A percentile compares a stretch with the other conserved stretches of the same genome.
Conservation (phyloP, 352 stramenopile genomes). For the Pythium aquatile region DNA sequence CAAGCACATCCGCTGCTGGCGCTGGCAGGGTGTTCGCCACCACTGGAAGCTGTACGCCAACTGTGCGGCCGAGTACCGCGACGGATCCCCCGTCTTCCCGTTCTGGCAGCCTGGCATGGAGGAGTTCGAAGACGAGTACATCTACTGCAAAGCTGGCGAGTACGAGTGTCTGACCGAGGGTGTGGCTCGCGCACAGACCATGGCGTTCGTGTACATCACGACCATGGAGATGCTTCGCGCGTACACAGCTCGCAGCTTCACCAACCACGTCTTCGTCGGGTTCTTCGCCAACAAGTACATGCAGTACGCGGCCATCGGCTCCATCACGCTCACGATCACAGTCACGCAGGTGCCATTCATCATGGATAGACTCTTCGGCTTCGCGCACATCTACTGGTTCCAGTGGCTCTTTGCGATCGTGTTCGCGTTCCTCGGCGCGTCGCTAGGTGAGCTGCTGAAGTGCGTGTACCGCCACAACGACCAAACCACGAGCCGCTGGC, state of each 20-base stretch:
- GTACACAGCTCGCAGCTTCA: slow-evolving; percentile 49
- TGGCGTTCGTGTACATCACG: slow-evolving; percentile 49
- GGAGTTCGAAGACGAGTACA: slow-evolving; percentile 21
- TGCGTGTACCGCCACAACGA: slow-evolving; percentile 40
- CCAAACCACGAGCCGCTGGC: slow-evolving; percentile 30
- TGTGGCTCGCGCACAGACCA: slow-evolving; percentile 41
- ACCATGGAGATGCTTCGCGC: slow-evolving; percentile 49
- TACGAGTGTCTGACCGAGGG: slow-evolving; percentile 44
- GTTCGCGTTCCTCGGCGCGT: slow-evolving; percentile 31
- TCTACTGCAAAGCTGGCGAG: slow-evolving; percentile 28
- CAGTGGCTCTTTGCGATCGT: slow-evolving; percentile 42
- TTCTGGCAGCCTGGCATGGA: slow-evolving; percentile 3
- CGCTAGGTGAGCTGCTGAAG: slow-evolving; percentile 41
- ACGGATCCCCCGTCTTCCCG: slow-evolving; percentile 28
- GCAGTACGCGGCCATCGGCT: slow-evolving; percentile 39
- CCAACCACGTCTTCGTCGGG: slow-evolving; percentile 37
- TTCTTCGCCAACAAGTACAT: slow-evolving; percentile 46
- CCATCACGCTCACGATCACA: slow-evolving; percentile 36
- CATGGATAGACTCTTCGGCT: slow-evolving; percentile 42
- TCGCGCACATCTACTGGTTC: slow-evolving; percentile 42
- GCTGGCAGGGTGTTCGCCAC: slow-evolving; percentile 26
- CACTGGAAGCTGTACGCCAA: slow-evolving; percentile 34
- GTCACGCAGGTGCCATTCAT: slow-evolving; percentile 37
- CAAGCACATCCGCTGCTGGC: slow-evolving; percentile 26
- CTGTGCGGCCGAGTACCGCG: slow-evolving; percentile 25